Conservation (phyloP, 306 rosid genomes). For the Psophocarpus tetragonolobus region DNA sequence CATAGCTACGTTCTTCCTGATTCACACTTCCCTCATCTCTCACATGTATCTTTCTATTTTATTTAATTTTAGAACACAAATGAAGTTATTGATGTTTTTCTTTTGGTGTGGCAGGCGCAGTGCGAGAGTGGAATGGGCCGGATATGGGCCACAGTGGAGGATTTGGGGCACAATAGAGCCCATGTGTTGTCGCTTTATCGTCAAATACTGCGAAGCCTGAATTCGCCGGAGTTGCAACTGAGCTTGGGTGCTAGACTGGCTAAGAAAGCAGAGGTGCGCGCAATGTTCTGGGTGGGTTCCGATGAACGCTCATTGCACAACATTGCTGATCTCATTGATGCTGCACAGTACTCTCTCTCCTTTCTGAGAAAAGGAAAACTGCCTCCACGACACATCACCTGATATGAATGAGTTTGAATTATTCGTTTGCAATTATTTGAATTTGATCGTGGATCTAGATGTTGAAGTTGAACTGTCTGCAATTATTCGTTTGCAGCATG, state of each 20-base stretch:
- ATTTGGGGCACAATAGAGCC: slow-evolving; percentile 61
- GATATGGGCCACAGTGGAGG: slow-evolving; percentile 91
- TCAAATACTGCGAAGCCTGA: slow-evolving; percentile 71
- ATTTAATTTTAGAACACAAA: neutral
- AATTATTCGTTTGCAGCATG: too few relatives aligned
- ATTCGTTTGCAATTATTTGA: too few relatives aligned
- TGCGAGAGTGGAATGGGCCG: slow-evolving; percentile 47
- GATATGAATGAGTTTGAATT: too few relatives aligned
- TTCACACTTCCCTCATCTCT: neutral
- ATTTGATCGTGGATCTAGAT: too few relatives aligned
- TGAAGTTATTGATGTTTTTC: neutral
- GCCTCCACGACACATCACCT: slow-evolving; percentile 39
- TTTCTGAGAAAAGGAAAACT: slow-evolving; percentile 62
- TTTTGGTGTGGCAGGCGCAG: neutral
- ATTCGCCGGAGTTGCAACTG: slow-evolving; percentile 66
- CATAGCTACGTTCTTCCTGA: slow-evolving; percentile 14
- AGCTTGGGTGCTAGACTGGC: slow-evolving; percentile 67
- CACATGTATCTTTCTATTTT: neutral
- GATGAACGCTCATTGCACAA: slow-evolving; percentile 80
- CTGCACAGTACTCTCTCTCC: slow-evolving; percentile 77
- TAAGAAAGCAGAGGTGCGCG: slow-evolving; percentile 65
- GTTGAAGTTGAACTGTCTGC: too few relatives aligned
- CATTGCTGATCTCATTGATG: slow-evolving; percentile 75
- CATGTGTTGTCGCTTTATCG: slow-evolving; percentile 70
- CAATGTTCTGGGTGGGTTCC: slow-evolving; percentile 74